Evolutionary conservation across 805 yeast genomes (phyloP).

Genomic region (Novakomyces olei): DNA sequence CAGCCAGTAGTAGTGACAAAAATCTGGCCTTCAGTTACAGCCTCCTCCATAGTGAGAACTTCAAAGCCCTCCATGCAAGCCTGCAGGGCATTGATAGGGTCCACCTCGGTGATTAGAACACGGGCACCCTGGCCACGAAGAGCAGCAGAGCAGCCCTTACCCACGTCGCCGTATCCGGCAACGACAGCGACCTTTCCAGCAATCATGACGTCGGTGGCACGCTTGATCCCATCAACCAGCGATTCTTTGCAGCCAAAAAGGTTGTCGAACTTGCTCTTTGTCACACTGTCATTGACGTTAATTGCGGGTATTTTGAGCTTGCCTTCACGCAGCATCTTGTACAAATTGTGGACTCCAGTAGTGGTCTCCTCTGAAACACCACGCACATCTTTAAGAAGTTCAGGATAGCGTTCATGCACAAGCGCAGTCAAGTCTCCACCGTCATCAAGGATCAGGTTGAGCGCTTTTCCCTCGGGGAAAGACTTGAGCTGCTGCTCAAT

Average conservation of each 20-base stretch:
- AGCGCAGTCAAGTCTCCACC: slow-evolving; percentile 97
- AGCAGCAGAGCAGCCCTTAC: slow-evolving; percentile 99
- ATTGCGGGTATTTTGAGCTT: slow-evolving; percentile 94
- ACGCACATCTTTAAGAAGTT: slow-evolving; percentile 80
- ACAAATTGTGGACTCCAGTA: slow-evolving; percentile 98
- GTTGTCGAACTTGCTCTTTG: slow-evolving; percentile 98
- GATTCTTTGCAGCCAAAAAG: slow-evolving; percentile 99
- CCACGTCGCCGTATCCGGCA: slow-evolving; percentile 99
- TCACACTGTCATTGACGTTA: slow-evolving; percentile 95
- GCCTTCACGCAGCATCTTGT: slow-evolving; percentile 81
- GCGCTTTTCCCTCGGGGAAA: slow-evolving; percentile 85
- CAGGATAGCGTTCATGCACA: slow-evolving; percentile 96
- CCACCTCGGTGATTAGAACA: slow-evolving; percentile 90
- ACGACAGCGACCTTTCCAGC: slow-evolving; percentile 98
- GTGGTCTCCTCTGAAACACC: slow-evolving; percentile 98
- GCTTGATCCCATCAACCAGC: slow-evolving; percentile 92
- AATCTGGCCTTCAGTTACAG: slow-evolving; percentile 80
- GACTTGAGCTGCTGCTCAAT: slow-evolving; percentile 96
- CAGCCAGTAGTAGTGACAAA: slow-evolving; percentile 99
- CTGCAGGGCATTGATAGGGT: slow-evolving; percentile 97
- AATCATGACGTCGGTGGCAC: slow-evolving; percentile 99
- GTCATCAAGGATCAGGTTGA: slow-evolving; percentile 92
- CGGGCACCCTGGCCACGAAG: slow-evolving; percentile 98
- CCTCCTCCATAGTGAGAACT: slow-evolving; percentile 88
- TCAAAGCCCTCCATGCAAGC: slow-evolving; percentile 98